Base-by-base conservation (phyloP, 2,329 filamentous ascomycete genomes). In the Colletotrichum sp. region DNA sequence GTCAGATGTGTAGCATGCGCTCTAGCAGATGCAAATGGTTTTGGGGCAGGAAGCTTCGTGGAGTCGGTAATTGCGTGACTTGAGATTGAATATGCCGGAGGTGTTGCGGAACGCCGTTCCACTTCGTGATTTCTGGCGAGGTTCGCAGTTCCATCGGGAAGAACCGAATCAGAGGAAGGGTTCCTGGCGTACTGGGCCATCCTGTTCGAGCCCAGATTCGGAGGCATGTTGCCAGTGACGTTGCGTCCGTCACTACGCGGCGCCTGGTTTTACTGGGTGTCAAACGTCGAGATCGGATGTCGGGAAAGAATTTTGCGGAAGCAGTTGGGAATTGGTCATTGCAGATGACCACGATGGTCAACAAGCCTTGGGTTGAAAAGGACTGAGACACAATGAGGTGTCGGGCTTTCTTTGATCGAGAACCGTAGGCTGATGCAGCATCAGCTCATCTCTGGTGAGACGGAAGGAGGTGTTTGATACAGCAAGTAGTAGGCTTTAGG, bases 41-140 rank as follows among this genome's bases (percentile, higher is more conserved):
- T 81, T 15, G 87, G 85, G 18, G 84, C 72, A n/a, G 82, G 82
- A 15, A 86, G 79, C 73, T 82, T 84, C 61, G 83, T 81, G 58
- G 83, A 80, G 69, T 85, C 82, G 48, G 82, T 80, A 36, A 81
- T 73, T n/a, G 79, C 77, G 36, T 83, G 82, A 25, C 81, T 79
- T 13, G 43, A 52, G 15, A 8, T 55, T 27, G 27, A 18, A 55
- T 32, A 61, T 30, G 60, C 32, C 36, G 61, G 61, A 25, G 39
- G n/a, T 16, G 39, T 52, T 52, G 30, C 36, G 30, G 64, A 43
- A 15, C 27, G 75, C 43, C 64, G 66, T 32, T 74, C 68, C 15
- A 18, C 58, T 13, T 55, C n/a, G 18, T 62, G 67, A n/a, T 56
- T 58, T 32, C 22, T 71, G 55, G 39, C 8, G 10, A 32, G 60